These are phyloP conservation scores for Tylopilus orsonianus DNA, from an alignment of 1,284 basidiomycete species.

Conservation along the genomic window DNA sequence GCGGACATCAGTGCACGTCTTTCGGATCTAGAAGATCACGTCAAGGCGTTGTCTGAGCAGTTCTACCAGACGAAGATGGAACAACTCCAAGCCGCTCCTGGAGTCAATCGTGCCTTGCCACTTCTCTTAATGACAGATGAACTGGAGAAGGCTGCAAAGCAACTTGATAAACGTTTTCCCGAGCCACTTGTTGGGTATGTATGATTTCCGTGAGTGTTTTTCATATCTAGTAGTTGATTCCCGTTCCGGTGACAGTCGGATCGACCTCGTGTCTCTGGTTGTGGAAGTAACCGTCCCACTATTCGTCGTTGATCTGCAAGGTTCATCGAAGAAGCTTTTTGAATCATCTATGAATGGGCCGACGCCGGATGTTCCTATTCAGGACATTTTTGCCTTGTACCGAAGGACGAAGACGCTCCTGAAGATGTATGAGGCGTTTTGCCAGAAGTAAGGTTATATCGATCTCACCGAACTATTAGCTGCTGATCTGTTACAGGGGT, in stretches of 20 bases:
- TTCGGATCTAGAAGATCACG: conserved; percentile 67
- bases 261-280: conserved; percentile 82
- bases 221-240: conserved; percentile 8
- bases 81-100: conserved; percentile 63
- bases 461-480: neutral
- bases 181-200: conserved; percentile 78
- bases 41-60: conserved; percentile 67
- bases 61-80: conserved; percentile 72
- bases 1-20: conserved; percentile 65
- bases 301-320: conserved; percentile 76
- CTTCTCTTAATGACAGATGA: conserved; percentile 84
- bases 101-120: conserved; percentile 78
- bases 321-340: conserved; percentile 66
- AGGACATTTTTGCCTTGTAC: conserved; percentile 88
- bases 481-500: conserved; percentile 35
- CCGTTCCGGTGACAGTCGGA: conserved; percentile 44
- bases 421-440: conserved; percentile 81
- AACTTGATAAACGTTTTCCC: conserved; percentile 82
- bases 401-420: conserved; percentile 70
- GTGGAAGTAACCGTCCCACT: conserved; percentile 74
- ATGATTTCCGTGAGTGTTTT: neutral
- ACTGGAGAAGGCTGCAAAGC: conserved; percentile 83
- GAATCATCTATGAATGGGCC: conserved; percentile 80
- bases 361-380: conserved; percentile 77
- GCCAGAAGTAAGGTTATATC: conserved; percentile 57